Evolutionary conservation across 371 early-diverging fungal species (phyloP).

Genomic region (Mucor plumbeus): DNA sequence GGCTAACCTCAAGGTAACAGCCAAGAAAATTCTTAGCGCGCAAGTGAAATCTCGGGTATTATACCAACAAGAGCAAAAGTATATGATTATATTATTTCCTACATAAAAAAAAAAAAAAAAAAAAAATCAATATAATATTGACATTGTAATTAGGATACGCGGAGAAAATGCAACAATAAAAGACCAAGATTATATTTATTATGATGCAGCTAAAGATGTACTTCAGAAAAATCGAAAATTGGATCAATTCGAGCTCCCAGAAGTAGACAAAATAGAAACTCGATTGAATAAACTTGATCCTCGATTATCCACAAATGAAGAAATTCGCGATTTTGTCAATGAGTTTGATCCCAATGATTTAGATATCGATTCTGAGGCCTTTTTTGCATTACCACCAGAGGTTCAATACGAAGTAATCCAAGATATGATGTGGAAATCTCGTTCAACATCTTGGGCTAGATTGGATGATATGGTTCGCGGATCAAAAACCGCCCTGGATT

Average conservation of each 20-base stretch:
- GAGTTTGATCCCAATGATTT: constrained; percentile 62
- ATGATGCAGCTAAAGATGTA: constrained; percentile 41
- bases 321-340: constrained; percentile 62
- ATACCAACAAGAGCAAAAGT: constrained; percentile 53
- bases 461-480: constrained; percentile 74
- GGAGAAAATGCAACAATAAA: constrained; percentile 23
- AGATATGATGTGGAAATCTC: constrained; percentile 81
- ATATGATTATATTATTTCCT: not conserved
- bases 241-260: constrained; percentile 82
- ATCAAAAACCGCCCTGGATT: constrained; percentile 80
- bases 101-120: too few relatives aligned
- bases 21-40: constrained; percentile 81
- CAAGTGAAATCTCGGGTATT: constrained; percentile 74
- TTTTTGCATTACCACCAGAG: constrained; percentile 81
- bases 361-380: constrained; percentile 80
- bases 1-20: constrained; percentile 69
- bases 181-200: constrained; percentile 36
- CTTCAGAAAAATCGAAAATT: constrained; percentile 50
- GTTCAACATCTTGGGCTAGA: constrained; percentile 81
- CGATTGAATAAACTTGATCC: constrained; percentile 50
- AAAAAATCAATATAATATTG: constrained; percentile 5
- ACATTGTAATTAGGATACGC: constrained; percentile 1
- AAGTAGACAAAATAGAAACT: constrained; percentile 3
- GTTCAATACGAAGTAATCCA: constrained; percentile 90
- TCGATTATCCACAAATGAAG: constrained; percentile 69